Evolutionary conservation across 2,329 filamentous ascomycete species (phyloP), one percentile per base, ranked within the genome.

Genomic region (Diaporthe vaccinii): DNA sequence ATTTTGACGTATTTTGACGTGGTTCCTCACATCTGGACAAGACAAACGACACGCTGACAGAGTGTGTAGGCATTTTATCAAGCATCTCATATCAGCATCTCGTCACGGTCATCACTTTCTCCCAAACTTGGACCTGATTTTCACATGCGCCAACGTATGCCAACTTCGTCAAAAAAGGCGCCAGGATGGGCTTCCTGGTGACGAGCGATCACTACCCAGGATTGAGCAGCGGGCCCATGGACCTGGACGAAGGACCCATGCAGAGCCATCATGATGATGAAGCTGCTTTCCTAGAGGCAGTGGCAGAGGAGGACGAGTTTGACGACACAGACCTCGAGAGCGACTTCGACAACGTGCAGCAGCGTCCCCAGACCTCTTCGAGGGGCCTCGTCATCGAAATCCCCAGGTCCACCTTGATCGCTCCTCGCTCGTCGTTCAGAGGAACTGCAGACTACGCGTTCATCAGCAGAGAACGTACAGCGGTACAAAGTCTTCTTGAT

Each of bases 401-500:
- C 12, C 81, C 81, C 0, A 53, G 1, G 1, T 82, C 81, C 0
- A 82, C 81, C 0, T 62, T 83, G 7, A 61, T 79, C 1, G 76
- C 74, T 8, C 82, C 82, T 1, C 78, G 78, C 25, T 84, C 84
- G 0, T 25, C 74, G 4, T 83, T 81, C 51, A 74, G 79, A 15
- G 80, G 80, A 0, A 82, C 80, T 55, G 72, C 74, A 1, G 80
- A 80, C 0, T 80, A 81, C 2, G 77, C 78, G 2, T 74, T 79
- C 0, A 72, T 65, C 22, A 75, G 67, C 17, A 74, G 68, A n/a
- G 86, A 87, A 76, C 39, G 53, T 7, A 53, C 77, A 2, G 85
- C 83, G 0, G 62, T 87, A 12, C 67, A 80, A 15, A 68, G 74
- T 6, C 78, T 86, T 22, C 76, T 85, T 20, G 68, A 80, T 8